Base-by-base conservation (phyloP, 305 asterid genomes). In the Petunia hybrid region DNA sequence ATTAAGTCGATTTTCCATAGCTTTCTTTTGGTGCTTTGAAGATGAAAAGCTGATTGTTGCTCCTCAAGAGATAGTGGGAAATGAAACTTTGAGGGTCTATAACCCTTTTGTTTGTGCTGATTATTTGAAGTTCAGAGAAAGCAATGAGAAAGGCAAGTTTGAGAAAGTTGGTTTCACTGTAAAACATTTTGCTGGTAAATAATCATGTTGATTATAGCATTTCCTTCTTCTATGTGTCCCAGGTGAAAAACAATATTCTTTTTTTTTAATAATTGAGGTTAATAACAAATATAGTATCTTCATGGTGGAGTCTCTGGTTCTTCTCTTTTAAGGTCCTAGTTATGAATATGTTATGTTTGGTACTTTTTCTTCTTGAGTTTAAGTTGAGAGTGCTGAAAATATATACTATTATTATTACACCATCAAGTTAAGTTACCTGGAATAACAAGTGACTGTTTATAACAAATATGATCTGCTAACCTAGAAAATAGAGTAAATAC, bases 21-120 rank as follows among this genome's bases (percentile, higher is more conserved):
- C 95, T 66, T 92, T 92, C 86, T 92, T 92, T 84, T 91, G 95
- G 93, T 89, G 95, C 81, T 92, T 92, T 79, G 91, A 91, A 85
- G 92, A 88, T 53, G 87, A 89, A 2, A 88, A 89, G 85, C 70
- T 83, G 60, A 81, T 92, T 59, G 71, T 13, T 76, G 90, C 93
- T 8, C 95, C 95, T 0, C 66, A 88, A 16, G 88, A 87, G 79
- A 85, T 88, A n/a, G 90, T 91, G 36, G 87, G 89, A 38, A 85
- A 83, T 45, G 92, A 80, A 75, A 87, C 86, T 38, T 45, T 56
- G 71, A 90, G 93, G 88, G 78, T 86, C 77, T 92, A 92, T 60
- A 88, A 82, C 87, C 91, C 93, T 61, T 92, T 92, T 79, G 79
- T 89, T 60, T 88, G 94, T 83, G 88, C 67, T 31, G 93, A 92